Conservation (phyloP, 352 stramenopile species). For the Phytophthora cactorum region DNA sequence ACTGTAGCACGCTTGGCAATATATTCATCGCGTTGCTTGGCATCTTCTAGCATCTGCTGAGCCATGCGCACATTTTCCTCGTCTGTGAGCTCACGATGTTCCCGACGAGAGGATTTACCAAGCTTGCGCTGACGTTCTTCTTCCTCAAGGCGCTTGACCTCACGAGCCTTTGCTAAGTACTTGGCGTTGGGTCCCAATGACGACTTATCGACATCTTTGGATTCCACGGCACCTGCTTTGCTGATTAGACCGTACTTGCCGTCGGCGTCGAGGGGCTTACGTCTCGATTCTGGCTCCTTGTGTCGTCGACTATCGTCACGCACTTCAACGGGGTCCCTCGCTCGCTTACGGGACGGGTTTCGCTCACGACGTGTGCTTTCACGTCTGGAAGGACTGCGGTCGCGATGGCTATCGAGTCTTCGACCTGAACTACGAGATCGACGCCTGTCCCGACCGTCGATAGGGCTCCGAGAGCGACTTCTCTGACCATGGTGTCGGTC, state of each 20-base stretch:
- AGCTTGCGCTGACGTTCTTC: slow-evolving; percentile 74
- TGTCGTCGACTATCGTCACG: slow-evolving; percentile 2
- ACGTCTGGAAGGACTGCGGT: slow-evolving; percentile 6
- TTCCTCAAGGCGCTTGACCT: slow-evolving; percentile 72
- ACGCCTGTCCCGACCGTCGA: slow-evolving; percentile 14
- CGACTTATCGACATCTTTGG: slow-evolving; percentile 75
- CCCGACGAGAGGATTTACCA: slow-evolving; percentile 39
- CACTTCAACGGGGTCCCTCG: background rate
- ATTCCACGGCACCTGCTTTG: slow-evolving; percentile 61
- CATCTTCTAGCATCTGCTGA: slow-evolving; percentile 80
- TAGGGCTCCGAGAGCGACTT: slow-evolving; percentile 26
- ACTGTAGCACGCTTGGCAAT: slow-evolving; percentile 51
- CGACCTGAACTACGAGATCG: slow-evolving; percentile 21
- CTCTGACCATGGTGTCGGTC: slow-evolving; percentile 13
- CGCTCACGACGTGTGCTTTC: slow-evolving; percentile 11
- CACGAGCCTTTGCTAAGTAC: slow-evolving; percentile 72
- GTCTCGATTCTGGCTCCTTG: slow-evolving; percentile 27
- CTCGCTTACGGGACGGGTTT: slow-evolving; percentile 17
- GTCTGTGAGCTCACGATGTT: slow-evolving; percentile 39
- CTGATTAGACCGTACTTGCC: slow-evolving; percentile 76
- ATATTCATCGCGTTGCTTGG: slow-evolving; percentile 68
- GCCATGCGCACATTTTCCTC: slow-evolving; percentile 73
- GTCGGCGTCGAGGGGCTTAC: slow-evolving; percentile 29
- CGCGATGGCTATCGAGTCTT: slow-evolving; percentile 4
- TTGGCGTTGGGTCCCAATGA: slow-evolving; percentile 83